Conservation (phyloP, 257 asterid genomes). For the Salvia rosmarinus region DNA sequence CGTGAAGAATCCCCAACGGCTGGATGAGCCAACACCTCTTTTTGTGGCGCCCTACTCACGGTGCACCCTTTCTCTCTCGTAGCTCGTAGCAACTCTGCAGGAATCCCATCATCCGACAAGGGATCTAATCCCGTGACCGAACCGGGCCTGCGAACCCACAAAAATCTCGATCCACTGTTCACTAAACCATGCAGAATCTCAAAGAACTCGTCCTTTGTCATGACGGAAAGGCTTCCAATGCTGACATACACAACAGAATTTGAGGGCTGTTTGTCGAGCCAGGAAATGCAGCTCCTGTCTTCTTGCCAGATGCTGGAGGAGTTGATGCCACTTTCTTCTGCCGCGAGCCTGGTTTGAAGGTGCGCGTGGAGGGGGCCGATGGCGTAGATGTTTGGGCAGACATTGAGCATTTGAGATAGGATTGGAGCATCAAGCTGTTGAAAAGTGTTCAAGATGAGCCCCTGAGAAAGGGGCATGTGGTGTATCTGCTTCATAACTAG, state of each 20-base stretch:
- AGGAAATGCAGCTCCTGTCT: conserved; percentile 53
- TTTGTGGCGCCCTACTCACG: conserved; percentile 60
- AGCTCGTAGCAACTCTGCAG: conserved; percentile 36
- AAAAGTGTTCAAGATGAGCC: conserved; percentile 74
- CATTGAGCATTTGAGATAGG: conserved; percentile 40
- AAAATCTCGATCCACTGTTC: conserved; percentile 57
- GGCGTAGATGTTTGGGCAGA: conserved; percentile 55
- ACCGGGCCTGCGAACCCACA: conserved; percentile 67
- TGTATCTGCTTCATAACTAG: conserved; percentile 38
- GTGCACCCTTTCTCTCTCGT: conserved; percentile 44
- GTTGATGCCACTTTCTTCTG: background rate
- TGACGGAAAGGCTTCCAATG: conserved; percentile 59
- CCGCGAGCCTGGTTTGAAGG: conserved; percentile 33
- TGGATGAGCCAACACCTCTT: conserved; percentile 43
- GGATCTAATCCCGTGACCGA: conserved; percentile 37
- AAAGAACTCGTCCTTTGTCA: conserved; percentile 43
- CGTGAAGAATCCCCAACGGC: conserved; percentile 52
- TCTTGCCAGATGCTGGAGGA: conserved; percentile 56
- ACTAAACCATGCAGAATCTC: conserved; percentile 74
- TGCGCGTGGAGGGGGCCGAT: conserved; percentile 74
- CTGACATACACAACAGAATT: conserved; percentile 64
- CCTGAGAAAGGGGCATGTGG: conserved; percentile 55
- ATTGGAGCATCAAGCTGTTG: conserved; percentile 58
- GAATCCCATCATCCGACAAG: conserved; percentile 23
- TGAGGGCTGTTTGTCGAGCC: conserved; percentile 58